These are phyloP conservation scores for Lodderomyces pseudojiufengensis DNA, from an alignment of 1,139 yeast genomes.

Conservation along the genomic window DNA sequence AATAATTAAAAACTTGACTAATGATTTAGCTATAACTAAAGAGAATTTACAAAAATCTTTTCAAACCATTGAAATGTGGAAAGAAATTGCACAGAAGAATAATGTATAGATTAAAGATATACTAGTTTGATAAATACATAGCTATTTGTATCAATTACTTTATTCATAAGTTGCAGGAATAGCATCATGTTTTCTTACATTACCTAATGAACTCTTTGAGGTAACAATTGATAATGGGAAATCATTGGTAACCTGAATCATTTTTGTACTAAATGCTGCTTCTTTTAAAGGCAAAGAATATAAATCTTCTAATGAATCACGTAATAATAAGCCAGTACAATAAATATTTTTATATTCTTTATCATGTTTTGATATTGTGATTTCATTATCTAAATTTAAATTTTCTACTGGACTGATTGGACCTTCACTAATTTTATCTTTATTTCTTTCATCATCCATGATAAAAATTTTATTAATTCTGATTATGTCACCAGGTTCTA, in stretches of 20 bases:
- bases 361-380: not conserved
- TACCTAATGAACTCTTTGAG: too few species aligned
- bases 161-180: constrained; percentile 2
- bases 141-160: not conserved
- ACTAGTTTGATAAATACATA: too few species aligned
- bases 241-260: constrained; percentile 19
- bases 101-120: not conserved
- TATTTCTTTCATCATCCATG: constrained; percentile 10
- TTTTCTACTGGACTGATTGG: too few species aligned
- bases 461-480: constrained; percentile 28
- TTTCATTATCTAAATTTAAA: too few species aligned
- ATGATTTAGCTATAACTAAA: constrained; percentile 35
- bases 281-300: constrained; percentile 14
- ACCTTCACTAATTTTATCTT: not conserved
- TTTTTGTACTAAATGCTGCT: constrained; percentile 4
- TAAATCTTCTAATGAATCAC: constrained; percentile 24
- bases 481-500: constrained; percentile 35
- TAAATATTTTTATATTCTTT: constrained; percentile 5
- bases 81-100: constrained; percentile 16
- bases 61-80: constrained; percentile 48
- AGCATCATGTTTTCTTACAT: too few species aligned
- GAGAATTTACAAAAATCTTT: constrained; percentile 45
- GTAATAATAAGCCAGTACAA: constrained; percentile 34
- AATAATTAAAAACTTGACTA: constrained; percentile 26
- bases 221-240: constrained; percentile 32